These are phyloP conservation scores for Plantago elongata DNA, from an alignment of 257 asterid genomes.

Conservation along the genomic window DNA sequence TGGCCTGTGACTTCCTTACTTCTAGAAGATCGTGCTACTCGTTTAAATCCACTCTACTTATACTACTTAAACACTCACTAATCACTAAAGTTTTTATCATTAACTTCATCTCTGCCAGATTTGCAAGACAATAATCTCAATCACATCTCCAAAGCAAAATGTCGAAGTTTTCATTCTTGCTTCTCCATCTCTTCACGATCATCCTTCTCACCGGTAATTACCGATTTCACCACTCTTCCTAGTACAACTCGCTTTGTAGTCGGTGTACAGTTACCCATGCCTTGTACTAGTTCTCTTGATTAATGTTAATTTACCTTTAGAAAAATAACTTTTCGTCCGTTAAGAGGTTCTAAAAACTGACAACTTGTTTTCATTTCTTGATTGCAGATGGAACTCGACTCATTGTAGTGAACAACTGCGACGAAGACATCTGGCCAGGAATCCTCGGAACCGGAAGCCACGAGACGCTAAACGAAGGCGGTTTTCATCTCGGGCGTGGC, in stretches of 20 bases:
- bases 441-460: conserved; percentile 61
- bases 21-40: too few relatives aligned
- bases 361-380: conserved; percentile 7
- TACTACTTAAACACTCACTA: too few relatives aligned
- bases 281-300: too few relatives aligned
- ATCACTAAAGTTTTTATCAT: not conserved
- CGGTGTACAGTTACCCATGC: too few relatives aligned
- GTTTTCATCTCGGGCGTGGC: conserved; percentile 48
- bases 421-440: conserved; percentile 70
- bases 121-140: not conserved
- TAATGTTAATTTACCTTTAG: too few relatives aligned
- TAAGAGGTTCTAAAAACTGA: not conserved
- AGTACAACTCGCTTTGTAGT: too few relatives aligned
- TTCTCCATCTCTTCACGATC: conserved; percentile 20
- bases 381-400: conserved; percentile 60
- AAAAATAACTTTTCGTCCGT: not conserved
- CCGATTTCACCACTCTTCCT: not conserved
- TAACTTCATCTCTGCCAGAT: not conserved
- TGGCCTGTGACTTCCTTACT: too few relatives aligned
- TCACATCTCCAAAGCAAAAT: not conserved
- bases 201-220: conserved; percentile 18
- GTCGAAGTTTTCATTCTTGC: conserved; percentile 19
- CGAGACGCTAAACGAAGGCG: conserved; percentile 43
- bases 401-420: conserved; percentile 62
- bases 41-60: too few relatives aligned